phyloP scores from a whole-genome alignment of 2,329 filamentous ascomycete genomes.

The Tolypocladium paradoxum region DNA sequence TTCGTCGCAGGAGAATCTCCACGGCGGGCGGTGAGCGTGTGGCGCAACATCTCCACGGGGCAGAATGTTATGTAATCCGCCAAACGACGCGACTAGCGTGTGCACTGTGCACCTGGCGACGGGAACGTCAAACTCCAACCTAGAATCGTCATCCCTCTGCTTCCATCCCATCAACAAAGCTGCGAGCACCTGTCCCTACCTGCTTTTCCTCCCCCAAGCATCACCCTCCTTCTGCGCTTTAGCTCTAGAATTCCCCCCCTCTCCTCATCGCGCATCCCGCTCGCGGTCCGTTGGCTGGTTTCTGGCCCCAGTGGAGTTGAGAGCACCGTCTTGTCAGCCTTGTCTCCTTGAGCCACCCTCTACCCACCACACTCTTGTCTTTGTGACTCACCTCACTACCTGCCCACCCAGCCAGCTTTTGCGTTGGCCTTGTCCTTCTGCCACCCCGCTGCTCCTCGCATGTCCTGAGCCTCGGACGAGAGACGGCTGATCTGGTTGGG shows the following conservation, averaged over 20 bases:
- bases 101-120: not conserved
- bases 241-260: not conserved
- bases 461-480: constrained; percentile 21
- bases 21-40: not conserved
- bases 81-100: not conserved
- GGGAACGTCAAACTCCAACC: not conserved
- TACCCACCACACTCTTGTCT: not conserved
- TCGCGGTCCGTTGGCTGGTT: not conserved
- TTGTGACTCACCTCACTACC: no score
- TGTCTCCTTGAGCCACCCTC: not conserved
- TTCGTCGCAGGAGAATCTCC: not conserved
- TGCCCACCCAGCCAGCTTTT: not conserved
- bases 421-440: not conserved
- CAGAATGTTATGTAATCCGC: constrained; percentile 2
- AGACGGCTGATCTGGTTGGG: constrained; percentile 32
- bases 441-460: constrained; percentile 7
- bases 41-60: not conserved
- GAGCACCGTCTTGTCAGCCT: not conserved
- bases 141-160: not conserved
- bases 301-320: not conserved
- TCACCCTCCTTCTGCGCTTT: not conserved
- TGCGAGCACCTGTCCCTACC: not conserved
- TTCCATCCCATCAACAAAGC: not conserved
- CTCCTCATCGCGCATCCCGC: not conserved
- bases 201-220: not conserved